Evolutionary conservation across 768 basidiomycete genomes (phyloP), one percentile per base, ranked within the genome.

Genomic region (Collybiopsis confluens): DNA sequence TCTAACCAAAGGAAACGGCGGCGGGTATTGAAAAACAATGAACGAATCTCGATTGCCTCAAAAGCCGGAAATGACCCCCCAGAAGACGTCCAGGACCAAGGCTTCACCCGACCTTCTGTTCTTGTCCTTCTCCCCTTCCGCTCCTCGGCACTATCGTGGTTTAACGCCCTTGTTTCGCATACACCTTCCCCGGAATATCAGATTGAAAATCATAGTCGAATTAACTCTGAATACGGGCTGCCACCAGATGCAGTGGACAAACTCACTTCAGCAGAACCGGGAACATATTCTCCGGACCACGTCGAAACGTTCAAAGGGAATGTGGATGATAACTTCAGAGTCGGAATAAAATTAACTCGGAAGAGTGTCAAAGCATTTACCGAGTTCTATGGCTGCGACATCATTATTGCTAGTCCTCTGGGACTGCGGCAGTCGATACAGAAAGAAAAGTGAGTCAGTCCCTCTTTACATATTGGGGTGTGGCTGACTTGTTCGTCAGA

Each of bases 221-320:
- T 98, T 66, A 64, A 83, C 23, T 68, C 76, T 3, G 95, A 97
- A 63, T 99, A 92, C 62, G 81, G 84, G 4, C 70, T 98, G 7
- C 93, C 96, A 1, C 70, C 82, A 0, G 92, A 85, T 20, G 80
- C 82, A 9, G 72, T 81, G 11, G 96, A 98, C 70, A 95, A 92
- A 63, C 77, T 97, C 13, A 77, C 84, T 16, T 72, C 73, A 3
- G 86, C 88, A 5, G 82, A 84, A 45, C 80, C 82, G 4, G 91
- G 88, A 18, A 82, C 80, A 21, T 95, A 95, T 66, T 88, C 96
- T 2, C 64, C 67, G 13, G 97, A 98, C 63, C 96, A 99, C 63
- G 81, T 96, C 9, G 91, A 92, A 59, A 95, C 82, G 51, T 98
- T 98, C 78, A 82, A 83, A 60, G 97, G 97, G n/a, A 99, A 99